A percentile compares a stretch with the other conserved stretches of the same genome.
Conservation (phyloP, 441 rosid genomes). For the Viola pubescens region DNA sequence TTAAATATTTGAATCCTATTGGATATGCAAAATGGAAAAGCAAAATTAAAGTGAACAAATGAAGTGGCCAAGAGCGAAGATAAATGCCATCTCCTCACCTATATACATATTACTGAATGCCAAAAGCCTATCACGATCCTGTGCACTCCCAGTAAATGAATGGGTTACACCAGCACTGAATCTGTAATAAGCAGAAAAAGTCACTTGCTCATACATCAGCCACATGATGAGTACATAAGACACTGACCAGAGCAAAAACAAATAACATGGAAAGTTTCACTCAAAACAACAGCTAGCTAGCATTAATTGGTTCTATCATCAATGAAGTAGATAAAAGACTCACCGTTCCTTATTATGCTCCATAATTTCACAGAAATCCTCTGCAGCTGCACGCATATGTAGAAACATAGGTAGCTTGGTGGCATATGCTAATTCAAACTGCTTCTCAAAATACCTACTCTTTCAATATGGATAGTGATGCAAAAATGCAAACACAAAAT, state of each 20-base stretch:
- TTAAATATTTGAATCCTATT: too few relatives aligned
- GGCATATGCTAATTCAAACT: slow-evolving; percentile 79
- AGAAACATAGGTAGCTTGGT: slow-evolving; percentile 93
- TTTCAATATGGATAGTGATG: slow-evolving; percentile 7
- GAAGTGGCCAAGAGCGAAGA: too few relatives aligned
- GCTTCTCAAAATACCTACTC: slow-evolving; percentile 85
- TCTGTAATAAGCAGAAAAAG: slow-evolving; percentile 26
- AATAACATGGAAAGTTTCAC: background rate
- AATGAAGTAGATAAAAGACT: background rate
- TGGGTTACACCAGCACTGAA: slow-evolving; percentile 77
- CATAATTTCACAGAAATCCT: slow-evolving; percentile 75
- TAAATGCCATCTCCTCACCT: slow-evolving; percentile 34
- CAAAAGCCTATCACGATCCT: slow-evolving; percentile 69
- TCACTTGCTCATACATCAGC: background rate
- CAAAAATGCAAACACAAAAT: background rate
- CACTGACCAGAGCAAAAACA: background rate
- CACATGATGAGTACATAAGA: background rate
- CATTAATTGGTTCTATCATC: background rate
- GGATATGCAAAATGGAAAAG: too few relatives aligned
- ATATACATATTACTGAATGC: slow-evolving; percentile 58
- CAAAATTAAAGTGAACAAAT: too few relatives aligned
- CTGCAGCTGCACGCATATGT: slow-evolving; percentile 94
- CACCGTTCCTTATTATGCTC: slow-evolving; percentile 67
- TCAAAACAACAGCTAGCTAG: background rate
- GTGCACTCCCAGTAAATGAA: slow-evolving; percentile 82